Evolutionary conservation across 805 yeast genomes (phyloP).

Genomic region (Saccharomycopsis sp.): DNA sequence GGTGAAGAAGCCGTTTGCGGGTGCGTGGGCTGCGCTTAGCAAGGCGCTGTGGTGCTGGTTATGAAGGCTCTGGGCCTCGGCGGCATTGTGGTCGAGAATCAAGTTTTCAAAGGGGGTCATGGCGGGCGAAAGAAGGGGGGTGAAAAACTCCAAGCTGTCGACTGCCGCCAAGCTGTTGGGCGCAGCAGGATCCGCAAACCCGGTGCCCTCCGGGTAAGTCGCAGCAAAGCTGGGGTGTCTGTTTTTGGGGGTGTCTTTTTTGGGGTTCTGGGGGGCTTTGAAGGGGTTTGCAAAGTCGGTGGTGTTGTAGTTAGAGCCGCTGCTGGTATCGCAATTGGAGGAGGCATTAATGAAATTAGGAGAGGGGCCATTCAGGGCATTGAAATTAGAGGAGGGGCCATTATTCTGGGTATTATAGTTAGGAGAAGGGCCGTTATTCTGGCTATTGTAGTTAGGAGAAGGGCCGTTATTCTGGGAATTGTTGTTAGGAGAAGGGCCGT

Average conservation of each 20-base stretch:
- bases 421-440: no score
- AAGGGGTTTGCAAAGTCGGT: no score
- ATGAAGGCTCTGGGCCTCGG: background rate
- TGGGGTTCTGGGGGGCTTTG: no score
- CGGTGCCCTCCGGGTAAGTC: no score
- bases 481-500: background rate
- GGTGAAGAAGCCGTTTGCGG: constrained; percentile 46
- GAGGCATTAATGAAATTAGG: no score
- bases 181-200: background rate
- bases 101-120: constrained; percentile 51
- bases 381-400: constrained; percentile 1
- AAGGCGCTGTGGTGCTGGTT: constrained; percentile 8
- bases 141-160: constrained; percentile 41
- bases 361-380: background rate
- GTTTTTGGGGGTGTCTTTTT: no score
- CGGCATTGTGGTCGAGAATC: constrained; percentile 7
- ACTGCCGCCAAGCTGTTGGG: background rate
- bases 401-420: background rate
- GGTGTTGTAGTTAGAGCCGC: no score
- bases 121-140: constrained; percentile 74
- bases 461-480: background rate
- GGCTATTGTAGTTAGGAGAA: no score
- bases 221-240: no score
- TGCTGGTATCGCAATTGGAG: no score
- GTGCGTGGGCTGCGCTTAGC: background rate